phyloP scores from a whole-genome alignment of 208 protist genomes.

The Trypanosoma brucei region DNA sequence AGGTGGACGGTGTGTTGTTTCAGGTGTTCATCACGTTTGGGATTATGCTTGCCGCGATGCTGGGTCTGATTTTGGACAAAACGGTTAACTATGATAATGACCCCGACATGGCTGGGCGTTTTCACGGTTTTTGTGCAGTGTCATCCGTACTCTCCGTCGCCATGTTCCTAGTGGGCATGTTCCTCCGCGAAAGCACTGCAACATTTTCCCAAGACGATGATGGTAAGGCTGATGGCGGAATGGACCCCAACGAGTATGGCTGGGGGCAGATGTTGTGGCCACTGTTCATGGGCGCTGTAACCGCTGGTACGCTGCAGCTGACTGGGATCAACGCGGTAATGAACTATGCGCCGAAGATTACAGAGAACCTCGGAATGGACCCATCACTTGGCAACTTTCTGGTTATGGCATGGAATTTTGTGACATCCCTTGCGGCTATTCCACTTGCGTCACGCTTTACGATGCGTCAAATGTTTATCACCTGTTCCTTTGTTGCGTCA shows the following conservation, averaged over 20 bases:
- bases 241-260: constrained; percentile 48
- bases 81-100: constrained; percentile 39
- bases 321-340: constrained; percentile 86
- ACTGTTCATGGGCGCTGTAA: constrained; percentile 43
- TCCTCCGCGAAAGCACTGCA: constrained; percentile 16
- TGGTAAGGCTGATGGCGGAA: constrained; percentile 12
- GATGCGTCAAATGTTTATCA: constrained; percentile 73
- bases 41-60: constrained; percentile 66
- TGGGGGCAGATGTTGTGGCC: constrained; percentile 37
- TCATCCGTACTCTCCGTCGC: constrained; percentile 56
- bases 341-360: constrained; percentile 85
- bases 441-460: constrained; percentile 59
- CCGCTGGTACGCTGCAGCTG: constrained; percentile 68
- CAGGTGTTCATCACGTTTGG: constrained; percentile 81
- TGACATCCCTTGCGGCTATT: constrained; percentile 74
- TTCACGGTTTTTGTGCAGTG: constrained; percentile 52
- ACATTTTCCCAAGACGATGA: constrained; percentile 15
- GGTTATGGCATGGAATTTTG: constrained; percentile 86
- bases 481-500: constrained; percentile 51
- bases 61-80: constrained; percentile 56
- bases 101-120: constrained; percentile 42
- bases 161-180: constrained; percentile 42
- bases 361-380: constrained; percentile 49
- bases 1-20: constrained; percentile 72
- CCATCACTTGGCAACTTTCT: constrained; percentile 75